Conservation (phyloP, 75 land plant genomes). For the Isoetes taiwanensis region DNA sequence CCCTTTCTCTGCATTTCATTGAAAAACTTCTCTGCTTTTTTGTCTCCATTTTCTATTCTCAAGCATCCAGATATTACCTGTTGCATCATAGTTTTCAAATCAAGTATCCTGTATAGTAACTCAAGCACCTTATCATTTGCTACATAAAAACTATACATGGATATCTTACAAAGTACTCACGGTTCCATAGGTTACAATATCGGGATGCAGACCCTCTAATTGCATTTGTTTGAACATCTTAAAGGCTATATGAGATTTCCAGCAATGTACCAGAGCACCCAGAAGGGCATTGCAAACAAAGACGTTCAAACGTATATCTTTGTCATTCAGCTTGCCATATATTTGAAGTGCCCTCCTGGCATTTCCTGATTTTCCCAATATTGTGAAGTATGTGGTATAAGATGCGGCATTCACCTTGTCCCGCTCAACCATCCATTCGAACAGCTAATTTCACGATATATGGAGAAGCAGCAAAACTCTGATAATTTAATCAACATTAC, state of each 20-base stretch:
- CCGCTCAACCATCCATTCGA: constrained; percentile 67
- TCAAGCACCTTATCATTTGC: too few species aligned
- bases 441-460: too few species aligned
- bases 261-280: constrained; percentile 48
- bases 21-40: constrained; percentile 39
- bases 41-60: constrained; percentile 41
- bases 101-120: too few species aligned
- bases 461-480: too few species aligned
- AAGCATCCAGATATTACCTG: constrained; percentile 64
- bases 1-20: constrained; percentile 38
- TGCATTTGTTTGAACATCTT: constrained; percentile 69
- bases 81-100: not conserved
- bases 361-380: constrained; percentile 38
- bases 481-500: too few species aligned
- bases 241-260: constrained; percentile 48
- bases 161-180: too few species aligned
- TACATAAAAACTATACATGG: too few species aligned
- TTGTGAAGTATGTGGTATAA: constrained; percentile 57
- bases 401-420: constrained; percentile 52
- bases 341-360: constrained; percentile 38
- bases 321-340: constrained; percentile 41
- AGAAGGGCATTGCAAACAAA: constrained; percentile 65
- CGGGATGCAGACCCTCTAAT: constrained; percentile 50
- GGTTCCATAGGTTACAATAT: constrained; percentile 68
- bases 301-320: constrained; percentile 28